Conservation (phyloP, 306 rosid species). For the Lathyrus oleraceus region DNA sequence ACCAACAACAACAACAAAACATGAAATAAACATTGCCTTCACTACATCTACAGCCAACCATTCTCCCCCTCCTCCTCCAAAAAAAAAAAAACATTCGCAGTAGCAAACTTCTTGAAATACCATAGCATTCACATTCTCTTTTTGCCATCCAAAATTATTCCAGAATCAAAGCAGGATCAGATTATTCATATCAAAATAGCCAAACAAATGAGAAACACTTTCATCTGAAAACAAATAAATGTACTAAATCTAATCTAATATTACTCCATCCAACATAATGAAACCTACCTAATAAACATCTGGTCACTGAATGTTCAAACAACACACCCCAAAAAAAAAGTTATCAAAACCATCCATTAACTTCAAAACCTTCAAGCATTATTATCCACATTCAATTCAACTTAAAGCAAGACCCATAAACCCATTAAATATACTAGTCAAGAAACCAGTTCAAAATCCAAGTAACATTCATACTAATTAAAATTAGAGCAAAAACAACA, state of each 20-base stretch:
- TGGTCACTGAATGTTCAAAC: slow-evolving; percentile 27
- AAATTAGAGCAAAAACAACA: slow-evolving; percentile 42
- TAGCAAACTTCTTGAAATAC: slow-evolving; percentile 24
- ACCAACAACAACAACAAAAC: neutral
- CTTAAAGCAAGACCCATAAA: slow-evolving; percentile 39
- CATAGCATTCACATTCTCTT: neutral
- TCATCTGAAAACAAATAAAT: slow-evolving; percentile 25
- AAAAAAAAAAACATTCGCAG: neutral
- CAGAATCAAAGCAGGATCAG: slow-evolving; percentile 36
- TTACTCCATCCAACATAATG: neutral
- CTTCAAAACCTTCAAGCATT: slow-evolving; percentile 39
- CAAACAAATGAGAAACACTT: slow-evolving; percentile 3
- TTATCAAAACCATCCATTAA: slow-evolving; percentile 36
- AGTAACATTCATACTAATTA: slow-evolving; percentile 32
- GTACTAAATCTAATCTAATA: slow-evolving; percentile 29
- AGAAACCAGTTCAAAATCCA: slow-evolving; percentile 38
- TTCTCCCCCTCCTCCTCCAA: neutral
- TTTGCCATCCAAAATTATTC: slow-evolving; percentile 3
- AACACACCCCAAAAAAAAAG: slow-evolving; percentile 33
- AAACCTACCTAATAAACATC: slow-evolving; percentile 35
- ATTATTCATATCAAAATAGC: slow-evolving; percentile 26
- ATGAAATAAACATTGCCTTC: neutral
- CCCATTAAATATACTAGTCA: slow-evolving; percentile 46
- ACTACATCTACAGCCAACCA: neutral
- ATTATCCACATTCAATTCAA: slow-evolving; percentile 53